Evolutionary conservation across 371 early-diverging fungal species (phyloP), one percentile per base, ranked within the genome.

Genomic region (Rhizopus delemar): DNA sequence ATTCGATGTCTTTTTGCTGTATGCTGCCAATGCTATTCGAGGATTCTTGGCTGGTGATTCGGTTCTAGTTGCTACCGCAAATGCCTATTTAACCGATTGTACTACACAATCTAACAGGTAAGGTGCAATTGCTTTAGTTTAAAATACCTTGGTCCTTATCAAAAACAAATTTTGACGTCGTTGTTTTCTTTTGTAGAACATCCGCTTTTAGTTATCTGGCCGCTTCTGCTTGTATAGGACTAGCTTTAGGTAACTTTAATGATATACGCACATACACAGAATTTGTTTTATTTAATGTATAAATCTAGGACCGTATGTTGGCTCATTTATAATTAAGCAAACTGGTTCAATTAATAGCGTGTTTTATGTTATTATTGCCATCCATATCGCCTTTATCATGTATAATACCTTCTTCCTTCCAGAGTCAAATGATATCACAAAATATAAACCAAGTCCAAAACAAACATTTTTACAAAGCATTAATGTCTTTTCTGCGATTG

Each of bases 41-140:
- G 81, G 81, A 3, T n/a, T 74, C 8, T 16, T 77, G n/a, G 78
- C 62, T 32, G 73, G 78, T 41, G 75, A 75, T n/a, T 58, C 43
- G 13, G 62, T 70, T 2, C 11, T 73, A 8, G 51, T 72, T 46
- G 70, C 74, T 11, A 57, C 77, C 12, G 62, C 66, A 22, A 71
- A 77, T 12, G 73, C 74, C 0, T 80, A 80, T 46, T 67, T 80
- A 16, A 62, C 78, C 8, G 81, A 80, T 61, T 75, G 73, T 31
- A 80, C 78, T 22, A 50, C 62, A 5, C 48, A 63, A 28, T 39
- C 41, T 15, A 35, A 38, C 32, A 72, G 78, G 77, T 72, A 59
- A 58, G 34, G 29, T 31, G 22, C 41, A 52, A n/a, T 9, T 12
- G 8, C 8, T 28, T 39, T 39, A 22, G 0, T 16, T 34, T 34